These are phyloP conservation scores for Candida golubevii DNA, from an alignment of 805 yeast species.

Conservation along the genomic window DNA sequence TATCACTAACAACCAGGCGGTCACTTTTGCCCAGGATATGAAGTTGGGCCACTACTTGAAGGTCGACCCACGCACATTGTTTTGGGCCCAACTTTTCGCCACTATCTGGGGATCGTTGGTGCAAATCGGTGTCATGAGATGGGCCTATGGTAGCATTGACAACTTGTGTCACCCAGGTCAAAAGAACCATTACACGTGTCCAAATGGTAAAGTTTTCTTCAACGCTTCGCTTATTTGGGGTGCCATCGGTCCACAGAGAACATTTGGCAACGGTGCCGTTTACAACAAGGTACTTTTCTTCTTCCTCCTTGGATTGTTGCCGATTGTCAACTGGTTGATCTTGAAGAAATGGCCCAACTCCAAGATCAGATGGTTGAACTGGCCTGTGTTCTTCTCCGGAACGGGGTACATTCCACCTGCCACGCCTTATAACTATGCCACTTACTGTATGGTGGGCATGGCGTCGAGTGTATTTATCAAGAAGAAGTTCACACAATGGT, in stretches of 20 bases:
- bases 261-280: constrained; percentile 15
- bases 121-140: constrained; percentile 37
- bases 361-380: constrained; percentile 26
- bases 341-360: constrained; percentile 41
- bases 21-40: constrained; percentile 45
- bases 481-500: constrained; percentile 41
- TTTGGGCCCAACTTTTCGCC: constrained; percentile 41
- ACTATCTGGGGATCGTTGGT: constrained; percentile 41
- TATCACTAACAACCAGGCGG: constrained; percentile 47
- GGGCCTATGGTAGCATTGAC: constrained; percentile 38
- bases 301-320: constrained; percentile 36
- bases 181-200: constrained; percentile 34
- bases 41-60: constrained; percentile 44
- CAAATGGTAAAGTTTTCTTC: constrained; percentile 38
- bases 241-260: constrained; percentile 31
- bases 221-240: constrained; percentile 45
- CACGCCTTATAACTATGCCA: constrained; percentile 61
- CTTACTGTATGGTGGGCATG: constrained; percentile 43
- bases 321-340: constrained; percentile 35
- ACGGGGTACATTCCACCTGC: constrained; percentile 71
- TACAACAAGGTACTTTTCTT: constrained; percentile 26
- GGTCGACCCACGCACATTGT: constrained; percentile 36
- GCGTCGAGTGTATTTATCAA: constrained; percentile 37
- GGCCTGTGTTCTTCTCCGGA: constrained; percentile 43
- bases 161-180: constrained; percentile 31